These are phyloP conservation scores for Thermoascus crustaceus DNA, from an alignment of 2,329 filamentous ascomycete genomes.

Conservation along the genomic window DNA sequence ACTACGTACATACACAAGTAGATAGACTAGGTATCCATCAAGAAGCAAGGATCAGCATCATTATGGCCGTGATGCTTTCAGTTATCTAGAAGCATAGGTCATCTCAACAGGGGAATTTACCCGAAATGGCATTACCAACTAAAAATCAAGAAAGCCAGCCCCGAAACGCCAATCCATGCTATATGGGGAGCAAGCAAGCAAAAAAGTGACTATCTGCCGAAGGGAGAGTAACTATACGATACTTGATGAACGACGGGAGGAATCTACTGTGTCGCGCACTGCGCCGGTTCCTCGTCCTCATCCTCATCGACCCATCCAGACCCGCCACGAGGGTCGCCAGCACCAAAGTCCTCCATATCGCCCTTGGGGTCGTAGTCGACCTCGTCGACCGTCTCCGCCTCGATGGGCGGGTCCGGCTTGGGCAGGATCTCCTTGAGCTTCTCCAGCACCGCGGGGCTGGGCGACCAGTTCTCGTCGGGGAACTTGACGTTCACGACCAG, in stretches of 20 bases:
- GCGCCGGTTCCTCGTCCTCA: conserved; percentile 37
- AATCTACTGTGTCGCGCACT: conserved; percentile 43
- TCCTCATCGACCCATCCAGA: conserved; percentile 44
- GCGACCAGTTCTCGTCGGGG: conserved; percentile 77
- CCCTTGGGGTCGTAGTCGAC: conserved; percentile 78
- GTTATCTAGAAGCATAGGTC: no score
- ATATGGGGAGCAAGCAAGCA: conserved; percentile 4
- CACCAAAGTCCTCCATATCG: conserved; percentile 63
- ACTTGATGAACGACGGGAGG: conserved; percentile 4
- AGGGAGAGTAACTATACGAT: conserved; percentile 2
- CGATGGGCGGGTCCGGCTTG: conserved; percentile 49
- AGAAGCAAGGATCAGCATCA: no score
- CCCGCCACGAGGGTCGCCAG: conserved; percentile 34
- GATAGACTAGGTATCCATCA: no score
- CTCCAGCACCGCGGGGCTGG: conserved; percentile 61
- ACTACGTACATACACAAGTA: no score
- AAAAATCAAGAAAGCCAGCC: no score
- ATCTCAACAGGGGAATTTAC: no score
- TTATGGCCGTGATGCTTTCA: no score
- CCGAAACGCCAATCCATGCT: no score
- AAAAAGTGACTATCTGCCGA: no score
- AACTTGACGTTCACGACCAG: conserved; percentile 79
- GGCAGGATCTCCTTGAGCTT: conserved; percentile 70
- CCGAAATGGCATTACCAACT: no score
- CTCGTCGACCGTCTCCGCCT: conserved; percentile 72